Percentiles rank a stretch among this genome's conserved stretches.
Conservation (phyloP, 768 basidiomycete genomes). For the Mycena rosella region DNA sequence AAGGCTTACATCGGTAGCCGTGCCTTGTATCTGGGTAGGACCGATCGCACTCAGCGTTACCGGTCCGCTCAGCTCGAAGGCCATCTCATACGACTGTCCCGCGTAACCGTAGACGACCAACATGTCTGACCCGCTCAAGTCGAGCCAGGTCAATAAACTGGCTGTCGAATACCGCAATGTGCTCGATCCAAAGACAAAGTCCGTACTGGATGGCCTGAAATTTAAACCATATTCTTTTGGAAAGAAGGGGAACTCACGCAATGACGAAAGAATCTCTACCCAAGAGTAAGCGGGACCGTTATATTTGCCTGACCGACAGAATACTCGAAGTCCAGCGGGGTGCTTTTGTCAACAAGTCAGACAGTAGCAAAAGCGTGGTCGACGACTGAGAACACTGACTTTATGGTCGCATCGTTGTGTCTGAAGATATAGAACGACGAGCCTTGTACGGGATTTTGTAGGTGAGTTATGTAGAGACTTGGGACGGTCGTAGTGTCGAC, state of each 20-base stretch:
- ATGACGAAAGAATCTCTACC: conserved; percentile 69
- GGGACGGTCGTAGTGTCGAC: conserved; percentile 38
- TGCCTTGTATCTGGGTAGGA: conserved; percentile 14
- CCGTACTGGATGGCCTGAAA: conserved; percentile 47
- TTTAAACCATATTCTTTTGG: no score
- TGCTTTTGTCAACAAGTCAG: conserved; percentile 9
- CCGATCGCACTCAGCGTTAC: conserved; percentile 4
- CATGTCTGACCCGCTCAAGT: conserved; percentile 55
- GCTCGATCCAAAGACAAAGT: conserved; percentile 64
- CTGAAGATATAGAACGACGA: conserved; percentile 67
- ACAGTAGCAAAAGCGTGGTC: not conserved
- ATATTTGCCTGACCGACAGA: conserved; percentile 42
- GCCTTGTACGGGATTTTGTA: conserved; percentile 62
- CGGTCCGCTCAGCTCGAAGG: conserved; percentile 48
- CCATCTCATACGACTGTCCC: conserved; percentile 50
- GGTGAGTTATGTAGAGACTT: conserved; percentile 56
- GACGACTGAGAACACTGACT: conserved; percentile 44
- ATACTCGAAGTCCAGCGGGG: conserved; percentile 21
- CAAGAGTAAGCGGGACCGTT: conserved; percentile 57
- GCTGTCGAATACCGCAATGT: conserved; percentile 69
- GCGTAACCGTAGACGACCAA: conserved; percentile 57
- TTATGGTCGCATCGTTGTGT: conserved; percentile 62
- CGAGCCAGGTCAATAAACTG: conserved; percentile 60
- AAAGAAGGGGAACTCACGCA: conserved; percentile 41
- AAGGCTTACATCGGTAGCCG: conserved; percentile 3